Percentiles rank a stretch among this genome's conserved stretches.
Conservation (phyloP, 148 eudicot genomes). For the Rhododendron molle region DNA sequence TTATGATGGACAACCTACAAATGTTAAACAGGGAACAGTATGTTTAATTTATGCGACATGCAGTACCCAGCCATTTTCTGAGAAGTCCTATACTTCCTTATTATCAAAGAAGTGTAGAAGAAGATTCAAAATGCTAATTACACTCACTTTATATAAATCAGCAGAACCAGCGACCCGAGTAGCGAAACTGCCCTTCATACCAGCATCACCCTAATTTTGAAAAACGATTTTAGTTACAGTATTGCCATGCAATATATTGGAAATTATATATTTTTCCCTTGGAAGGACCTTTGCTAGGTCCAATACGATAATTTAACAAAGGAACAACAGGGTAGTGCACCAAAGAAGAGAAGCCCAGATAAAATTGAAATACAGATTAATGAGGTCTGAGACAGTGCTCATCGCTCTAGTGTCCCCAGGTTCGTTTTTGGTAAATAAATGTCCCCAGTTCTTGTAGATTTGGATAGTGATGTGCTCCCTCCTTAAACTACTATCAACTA, state of each 20-base stretch:
- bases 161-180: slow-evolving; percentile 94
- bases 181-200: slow-evolving; percentile 90
- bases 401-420: neutral
- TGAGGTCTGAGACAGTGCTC: neutral
- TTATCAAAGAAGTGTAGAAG: neutral
- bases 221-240: neutral
- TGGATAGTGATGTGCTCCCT: neutral
- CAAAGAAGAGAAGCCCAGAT: neutral
- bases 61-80: neutral
- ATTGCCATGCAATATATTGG: neutral
- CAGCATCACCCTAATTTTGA: slow-evolving; percentile 70
- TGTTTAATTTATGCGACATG: neutral
- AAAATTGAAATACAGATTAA: neutral
- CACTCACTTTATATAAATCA: slow-evolving; percentile 72
- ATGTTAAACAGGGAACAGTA: neutral
- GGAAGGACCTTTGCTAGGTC: neutral
- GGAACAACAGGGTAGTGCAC: neutral
- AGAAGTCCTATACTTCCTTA: neutral
- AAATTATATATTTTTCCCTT: neutral
- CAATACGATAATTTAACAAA: neutral
- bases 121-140: neutral
- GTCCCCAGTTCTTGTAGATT: neutral
- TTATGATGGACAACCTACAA: neutral
- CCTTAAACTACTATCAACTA: neutral
- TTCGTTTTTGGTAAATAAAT: neutral